Evolutionary conservation across 768 basidiomycete species (phyloP).

Genomic region (Rhodocollybia butyracea): DNA sequence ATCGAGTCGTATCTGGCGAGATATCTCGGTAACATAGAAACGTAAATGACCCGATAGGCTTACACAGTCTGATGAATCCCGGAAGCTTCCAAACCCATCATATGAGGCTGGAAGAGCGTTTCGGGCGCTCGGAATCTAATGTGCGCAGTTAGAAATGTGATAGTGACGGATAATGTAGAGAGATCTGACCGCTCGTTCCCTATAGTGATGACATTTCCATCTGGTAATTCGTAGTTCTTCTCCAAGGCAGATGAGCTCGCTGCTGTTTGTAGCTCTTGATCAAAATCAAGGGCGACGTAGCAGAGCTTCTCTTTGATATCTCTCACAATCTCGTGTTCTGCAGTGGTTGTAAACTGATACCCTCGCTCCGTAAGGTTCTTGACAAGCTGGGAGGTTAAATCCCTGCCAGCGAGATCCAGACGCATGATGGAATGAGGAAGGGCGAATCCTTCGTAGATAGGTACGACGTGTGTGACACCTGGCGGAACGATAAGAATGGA

Average conservation of each 20-base stretch:
- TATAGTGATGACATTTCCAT: constrained; percentile 74
- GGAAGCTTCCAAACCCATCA: constrained; percentile 62
- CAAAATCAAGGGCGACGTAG: constrained; percentile 76
- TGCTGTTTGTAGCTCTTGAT: constrained; percentile 74
- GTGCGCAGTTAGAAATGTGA: no score
- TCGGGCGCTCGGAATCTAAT: constrained; percentile 58
- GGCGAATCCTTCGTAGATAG: constrained; percentile 93
- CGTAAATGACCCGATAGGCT: neutral
- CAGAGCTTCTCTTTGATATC: constrained; percentile 81
- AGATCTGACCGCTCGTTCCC: constrained; percentile 53
- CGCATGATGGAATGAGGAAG: constrained; percentile 92
- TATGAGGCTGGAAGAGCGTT: constrained; percentile 67
- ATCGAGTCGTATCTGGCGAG: constrained; percentile 52
- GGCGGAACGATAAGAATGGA: no score
- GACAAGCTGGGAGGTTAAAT: constrained; percentile 76
- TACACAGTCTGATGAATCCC: constrained; percentile 54
- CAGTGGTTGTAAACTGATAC: constrained; percentile 70
- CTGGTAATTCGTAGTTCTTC: constrained; percentile 70
- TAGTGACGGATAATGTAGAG: neutral
- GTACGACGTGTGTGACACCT: constrained; percentile 94
- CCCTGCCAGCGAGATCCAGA: constrained; percentile 90
- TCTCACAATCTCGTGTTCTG: constrained; percentile 68
- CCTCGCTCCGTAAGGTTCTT: constrained; percentile 65
- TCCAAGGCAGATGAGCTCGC: constrained; percentile 66
- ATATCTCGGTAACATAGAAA: neutral